phyloP scores from a whole-genome alignment of 495 filamentous ascomycete species.

The Sporormia fimetaria region DNA sequence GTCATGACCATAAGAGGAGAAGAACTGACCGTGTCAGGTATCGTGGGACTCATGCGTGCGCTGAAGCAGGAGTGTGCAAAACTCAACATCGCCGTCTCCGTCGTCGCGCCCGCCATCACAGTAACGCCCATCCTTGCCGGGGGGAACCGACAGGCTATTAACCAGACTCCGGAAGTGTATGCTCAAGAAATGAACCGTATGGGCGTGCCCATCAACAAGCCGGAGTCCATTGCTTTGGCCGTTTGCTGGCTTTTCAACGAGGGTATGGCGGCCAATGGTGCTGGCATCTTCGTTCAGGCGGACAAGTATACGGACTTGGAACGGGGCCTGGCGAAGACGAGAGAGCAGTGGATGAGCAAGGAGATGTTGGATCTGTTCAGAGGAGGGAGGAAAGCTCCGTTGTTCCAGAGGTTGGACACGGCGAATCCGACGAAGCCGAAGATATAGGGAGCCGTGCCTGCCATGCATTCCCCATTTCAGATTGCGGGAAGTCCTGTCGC shows the following conservation, averaged over 20 bases:
- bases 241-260: conserved; percentile 28
- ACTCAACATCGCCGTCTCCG: conserved; percentile 25
- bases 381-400: conserved; percentile 25
- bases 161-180: conserved; percentile 17
- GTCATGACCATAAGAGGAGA: background rate
- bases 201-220: conserved; percentile 30
- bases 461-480: background rate
- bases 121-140: conserved; percentile 25
- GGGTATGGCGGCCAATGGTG: conserved; percentile 28
- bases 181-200: conserved; percentile 23
- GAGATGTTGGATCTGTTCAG: conserved; percentile 32
- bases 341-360: conserved; percentile 32
- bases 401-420: conserved; percentile 21
- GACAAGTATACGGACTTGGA: conserved; percentile 29
- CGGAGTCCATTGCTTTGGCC: conserved; percentile 28
- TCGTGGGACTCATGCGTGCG: conserved; percentile 32
- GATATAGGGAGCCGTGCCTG: conserved; percentile 2
- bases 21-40: conserved; percentile 5
- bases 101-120: conserved; percentile 32
- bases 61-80: conserved; percentile 28
- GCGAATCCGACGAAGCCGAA: conserved; percentile 7
- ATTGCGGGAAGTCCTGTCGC: background rate
- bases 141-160: conserved; percentile 10
- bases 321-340: conserved; percentile 27
- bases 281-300: conserved; percentile 27